Base-by-base conservation (phyloP, 2,329 filamentous ascomycete species). In the Sporothrix curviconia region DNA sequence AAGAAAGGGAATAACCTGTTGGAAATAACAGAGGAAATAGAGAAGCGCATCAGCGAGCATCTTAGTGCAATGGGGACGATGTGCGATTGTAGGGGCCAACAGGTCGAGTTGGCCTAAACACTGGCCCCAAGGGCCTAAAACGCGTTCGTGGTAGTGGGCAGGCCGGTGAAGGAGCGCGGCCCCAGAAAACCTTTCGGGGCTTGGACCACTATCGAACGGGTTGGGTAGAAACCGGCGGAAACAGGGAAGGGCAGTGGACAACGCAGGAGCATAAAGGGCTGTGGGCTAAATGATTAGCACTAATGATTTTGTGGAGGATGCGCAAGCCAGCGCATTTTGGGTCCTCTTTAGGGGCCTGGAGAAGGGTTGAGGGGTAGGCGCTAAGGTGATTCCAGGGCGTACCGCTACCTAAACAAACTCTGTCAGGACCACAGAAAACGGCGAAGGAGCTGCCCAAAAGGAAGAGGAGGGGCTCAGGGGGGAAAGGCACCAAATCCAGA, bases 241-340 rank as follows among this genome's bases (percentile, higher is more conserved):
- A 46, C 43, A 46, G 43, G 32, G 43, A 32, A 28, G 19, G 19
- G 32, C 43, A 46, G 25, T 24, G 32, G 28, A 19, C 32, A 15
- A n/a, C 30, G 17, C 22, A 24, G 25, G 24, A 46, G 43, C 44
- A 19, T 19, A 34, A 47, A 22, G 44, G 30, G 25, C 14, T 8
- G 30, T 9, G 22, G 28, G 44, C 44, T 47, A n/a, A 49, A 49
- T 49, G n/a, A 49, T 49, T 32, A 19, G 17, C n/a, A 22, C 44
- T 14, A 34, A 34, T 49, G 9, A 49, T 49, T 49, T 34, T 49
- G 44, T 49, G 30, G 46, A 36, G 30, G 46, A 49, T 49, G 43
- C 15, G 19, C 30, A 49, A 36, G 30, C 46, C 12, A 3, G 25
- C 5, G 28, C 5, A 32, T 32, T 6, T 11, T 32, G 6, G 28